phyloP scores from a whole-genome alignment of 2,329 filamentous ascomycete species.

The Ascochyta lentis region DNA sequence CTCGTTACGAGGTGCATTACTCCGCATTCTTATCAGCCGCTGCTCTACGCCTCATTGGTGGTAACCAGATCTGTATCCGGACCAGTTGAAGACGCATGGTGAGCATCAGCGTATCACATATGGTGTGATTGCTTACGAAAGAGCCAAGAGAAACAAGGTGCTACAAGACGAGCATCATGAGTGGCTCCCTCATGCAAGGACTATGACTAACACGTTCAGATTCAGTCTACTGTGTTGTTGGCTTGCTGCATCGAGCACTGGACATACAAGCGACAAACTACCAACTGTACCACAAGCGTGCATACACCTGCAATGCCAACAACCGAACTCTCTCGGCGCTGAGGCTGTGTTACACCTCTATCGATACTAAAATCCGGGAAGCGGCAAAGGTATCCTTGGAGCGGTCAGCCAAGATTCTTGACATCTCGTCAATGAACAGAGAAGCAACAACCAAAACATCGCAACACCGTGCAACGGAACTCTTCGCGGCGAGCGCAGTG shows the following conservation, averaged over 20 bases:
- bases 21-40: conserved; percentile 19
- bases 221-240: neutral
- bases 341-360: conserved; percentile 30
- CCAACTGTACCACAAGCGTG: conserved; percentile 3
- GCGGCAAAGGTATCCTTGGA: conserved; percentile 38
- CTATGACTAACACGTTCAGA: conserved; percentile 8
- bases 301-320: conserved; percentile 25
- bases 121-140: conserved; percentile 5
- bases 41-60: conserved; percentile 16
- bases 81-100: conserved; percentile 2
- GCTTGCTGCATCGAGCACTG: conserved; percentile 1
- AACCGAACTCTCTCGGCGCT: conserved; percentile 39
- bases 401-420: conserved; percentile 45
- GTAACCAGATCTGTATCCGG: conserved; percentile 9
- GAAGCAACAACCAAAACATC: conserved; percentile 12
- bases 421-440: conserved; percentile 21
- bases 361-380: conserved; percentile 26
- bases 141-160: conserved; percentile 8
- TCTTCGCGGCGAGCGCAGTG: conserved; percentile 9
- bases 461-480: neutral
- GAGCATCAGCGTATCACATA: conserved; percentile 14
- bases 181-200: neutral
- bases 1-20: conserved; percentile 13
- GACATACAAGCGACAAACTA: neutral
- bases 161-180: conserved; percentile 1